Evolutionary conservation across 148 eudicot species (phyloP), one percentile per base, ranked within the genome.

Genomic region (Cornus kousa): DNA sequence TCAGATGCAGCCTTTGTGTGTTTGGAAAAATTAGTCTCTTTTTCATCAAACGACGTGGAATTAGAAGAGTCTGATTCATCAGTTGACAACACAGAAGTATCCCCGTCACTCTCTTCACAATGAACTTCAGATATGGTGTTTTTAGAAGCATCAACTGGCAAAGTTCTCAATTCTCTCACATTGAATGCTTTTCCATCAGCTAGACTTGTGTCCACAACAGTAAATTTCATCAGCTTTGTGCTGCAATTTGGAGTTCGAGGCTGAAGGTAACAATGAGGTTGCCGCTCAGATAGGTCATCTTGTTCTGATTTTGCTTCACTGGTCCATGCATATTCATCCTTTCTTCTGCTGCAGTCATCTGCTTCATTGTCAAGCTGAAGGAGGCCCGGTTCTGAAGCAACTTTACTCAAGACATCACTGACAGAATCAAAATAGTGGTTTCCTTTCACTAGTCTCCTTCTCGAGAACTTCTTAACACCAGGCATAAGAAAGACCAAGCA

Each of bases 401-500:
- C 91, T 83, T 87, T 90, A 37, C 76, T 86, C 77, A 95, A 68
- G 68, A 95, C 91, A 80, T 95, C 98, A 66, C 84, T 86, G 48
- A 91, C 82, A 31, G 88, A 90, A 69, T 93, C 96, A 74, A 93
- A 95, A 80, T 90, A 95, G 71, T 95, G 92, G n/a, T 87, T 85
- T 71, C 98, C 97, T 73, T 88, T 91, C 59, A 78, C 80, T 57
- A 91, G 89, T 79, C 86, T 87, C 83, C 96, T 82, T 79, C 97
- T 88, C 3, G 92, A 91, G 82, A 90, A 95, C 77, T 90, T 93
- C 74, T 82, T 88, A 31, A 95, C 84, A 17, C 93, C 97, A 0
- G 97, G 97, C 76, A 87, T 74, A 73, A 93, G 94, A 81, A 93
- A 95, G 79, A 95, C 98, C 83, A 95, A 82, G 39, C 81, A 43